Base-by-base conservation (phyloP, 2,329 filamentous ascomycete genomes). In the Akanthomyces muscarius region DNA sequence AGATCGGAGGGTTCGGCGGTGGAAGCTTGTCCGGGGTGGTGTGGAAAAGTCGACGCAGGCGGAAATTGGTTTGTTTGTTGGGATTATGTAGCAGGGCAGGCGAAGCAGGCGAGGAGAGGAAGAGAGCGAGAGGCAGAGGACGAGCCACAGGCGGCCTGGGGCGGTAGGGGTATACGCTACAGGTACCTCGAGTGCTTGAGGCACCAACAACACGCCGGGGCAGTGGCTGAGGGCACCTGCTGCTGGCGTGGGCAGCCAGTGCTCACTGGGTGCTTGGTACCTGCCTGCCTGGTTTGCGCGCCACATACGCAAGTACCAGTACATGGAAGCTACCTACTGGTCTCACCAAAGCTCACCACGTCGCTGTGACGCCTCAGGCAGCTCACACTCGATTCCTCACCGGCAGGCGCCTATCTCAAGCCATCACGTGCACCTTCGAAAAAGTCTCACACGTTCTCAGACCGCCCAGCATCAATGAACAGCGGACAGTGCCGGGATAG, bases 21-120 rank as follows among this genome's bases (percentile, higher is more conserved):
- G 30, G 23, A 44, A 55, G 51, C 51, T 62, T 62, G 28, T 62
- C 33, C 60, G 60, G 57, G 21, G 28, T 47, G 60, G 51, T 55
- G 60, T 48, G 33, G 30, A 55, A 50, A 45, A 62, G 60, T 38
- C 33, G 60, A 55, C 42, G 60, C 51, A 58, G 55, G 55, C 33
- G 60, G 60, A 62, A 56, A 56, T 56, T 62, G 60, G 30, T 62
- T 62, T 62, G 60, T 62, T 62, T 62, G 60, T 62, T 62, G 60
- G 23, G 60, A 62, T 50, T 62, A 61, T 61, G 60, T 62, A 62
- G 60, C 52, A 55, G 59, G 18, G 45, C 33, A 38, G 25, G 45
- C 25, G 44, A 41, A 58, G 55, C 44, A 38, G 25, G 50, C 36
- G 50, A 36, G 38, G 8, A 48, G 44, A 33, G 8, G 55, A 21